phyloP scores from a whole-genome alignment of 2,329 filamentous ascomycete species.

The Phoma herbarum region DNA sequence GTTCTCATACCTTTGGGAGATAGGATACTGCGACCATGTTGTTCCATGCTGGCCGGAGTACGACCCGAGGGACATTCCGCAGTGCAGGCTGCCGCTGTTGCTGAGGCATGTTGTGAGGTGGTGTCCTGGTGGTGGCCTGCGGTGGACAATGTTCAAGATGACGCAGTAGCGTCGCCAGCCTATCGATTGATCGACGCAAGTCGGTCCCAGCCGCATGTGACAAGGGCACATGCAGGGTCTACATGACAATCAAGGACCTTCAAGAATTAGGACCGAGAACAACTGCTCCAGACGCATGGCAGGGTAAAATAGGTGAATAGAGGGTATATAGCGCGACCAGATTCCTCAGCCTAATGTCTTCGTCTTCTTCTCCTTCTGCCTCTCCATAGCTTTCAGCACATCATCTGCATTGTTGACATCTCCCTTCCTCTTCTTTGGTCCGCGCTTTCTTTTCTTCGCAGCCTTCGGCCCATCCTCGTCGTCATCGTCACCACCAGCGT shows the following conservation, averaged over 20 bases:
- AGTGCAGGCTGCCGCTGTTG: slow-evolving; percentile 47
- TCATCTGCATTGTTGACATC: slow-evolving; percentile 81
- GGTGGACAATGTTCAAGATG: slow-evolving; percentile 4
- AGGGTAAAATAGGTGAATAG: background rate
- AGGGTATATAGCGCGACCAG: slow-evolving; percentile 11
- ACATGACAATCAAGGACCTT: background rate
- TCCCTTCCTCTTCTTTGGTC: slow-evolving; percentile 77
- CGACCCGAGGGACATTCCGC: slow-evolving; percentile 34
- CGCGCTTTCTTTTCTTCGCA: slow-evolving; percentile 71
- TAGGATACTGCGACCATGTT: slow-evolving; percentile 41
- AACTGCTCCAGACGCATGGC: background rate
- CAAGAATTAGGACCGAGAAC: background rate
- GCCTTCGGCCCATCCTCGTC: slow-evolving; percentile 55
- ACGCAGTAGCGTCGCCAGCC: slow-evolving; percentile 13
- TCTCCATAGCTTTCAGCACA: slow-evolving; percentile 80
- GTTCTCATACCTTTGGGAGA: slow-evolving; percentile 40
- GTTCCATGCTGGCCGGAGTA: slow-evolving; percentile 41
- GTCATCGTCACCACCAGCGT: slow-evolving; percentile 60
- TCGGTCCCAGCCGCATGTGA: slow-evolving; percentile 7
- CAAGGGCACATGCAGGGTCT: background rate
- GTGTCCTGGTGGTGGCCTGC: background rate
- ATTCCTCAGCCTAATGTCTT: slow-evolving; percentile 25
- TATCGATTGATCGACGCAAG: slow-evolving; percentile 3
- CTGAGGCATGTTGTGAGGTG: slow-evolving; percentile 34
- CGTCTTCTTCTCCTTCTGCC: slow-evolving; percentile 58